Evolutionary conservation across 208 protist genomes (phyloP).

Genomic region (Trypanosoma conorhini): DNA sequence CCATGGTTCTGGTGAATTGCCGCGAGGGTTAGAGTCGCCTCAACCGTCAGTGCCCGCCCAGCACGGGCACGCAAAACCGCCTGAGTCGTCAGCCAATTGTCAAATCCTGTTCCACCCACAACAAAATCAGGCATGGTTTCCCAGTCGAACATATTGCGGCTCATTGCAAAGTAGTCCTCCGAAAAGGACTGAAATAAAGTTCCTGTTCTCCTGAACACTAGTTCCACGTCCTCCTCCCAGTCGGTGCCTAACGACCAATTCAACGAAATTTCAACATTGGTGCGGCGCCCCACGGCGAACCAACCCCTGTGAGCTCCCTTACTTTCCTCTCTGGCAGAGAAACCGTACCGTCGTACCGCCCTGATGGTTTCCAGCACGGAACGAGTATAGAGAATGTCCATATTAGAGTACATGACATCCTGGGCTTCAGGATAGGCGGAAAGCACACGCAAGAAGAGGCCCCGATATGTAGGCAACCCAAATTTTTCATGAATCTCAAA

Average conservation of each 20-base stretch:
- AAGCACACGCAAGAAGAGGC: conserved; percentile 32
- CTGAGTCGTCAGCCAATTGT: conserved; percentile 38
- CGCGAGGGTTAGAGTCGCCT: conserved; percentile 29
- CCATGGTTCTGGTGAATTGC: conserved; percentile 36
- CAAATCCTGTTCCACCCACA: conserved; percentile 37
- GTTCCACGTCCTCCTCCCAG: conserved; percentile 20
- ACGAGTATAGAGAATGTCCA: conserved; percentile 34
- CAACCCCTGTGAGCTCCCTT: conserved; percentile 2
- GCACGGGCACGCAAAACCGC: conserved; percentile 11
- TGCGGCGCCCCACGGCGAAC: conserved; percentile 33
- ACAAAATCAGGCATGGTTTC: conserved; percentile 31
- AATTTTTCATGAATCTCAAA: conserved; percentile 31
- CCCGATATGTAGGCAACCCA: conserved; percentile 35
- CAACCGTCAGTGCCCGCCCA: conserved; percentile 20
- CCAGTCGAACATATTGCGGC: conserved; percentile 28
- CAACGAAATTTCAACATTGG: conserved; percentile 21
- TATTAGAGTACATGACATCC: conserved; percentile 30
- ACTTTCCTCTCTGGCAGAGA: neutral
- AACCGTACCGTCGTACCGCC: conserved; percentile 4
- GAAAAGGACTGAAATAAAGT: conserved; percentile 23
- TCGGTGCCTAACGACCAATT: conserved; percentile 13
- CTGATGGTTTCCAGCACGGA: conserved; percentile 20
- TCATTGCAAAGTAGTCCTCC: conserved; percentile 42
- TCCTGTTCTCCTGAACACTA: neutral
- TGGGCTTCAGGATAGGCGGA: conserved; percentile 16